Evolutionary conservation across 768 basidiomycete genomes (phyloP), one percentile per base, ranked within the genome.

Genomic region (Phlebiopsis gigantea): DNA sequence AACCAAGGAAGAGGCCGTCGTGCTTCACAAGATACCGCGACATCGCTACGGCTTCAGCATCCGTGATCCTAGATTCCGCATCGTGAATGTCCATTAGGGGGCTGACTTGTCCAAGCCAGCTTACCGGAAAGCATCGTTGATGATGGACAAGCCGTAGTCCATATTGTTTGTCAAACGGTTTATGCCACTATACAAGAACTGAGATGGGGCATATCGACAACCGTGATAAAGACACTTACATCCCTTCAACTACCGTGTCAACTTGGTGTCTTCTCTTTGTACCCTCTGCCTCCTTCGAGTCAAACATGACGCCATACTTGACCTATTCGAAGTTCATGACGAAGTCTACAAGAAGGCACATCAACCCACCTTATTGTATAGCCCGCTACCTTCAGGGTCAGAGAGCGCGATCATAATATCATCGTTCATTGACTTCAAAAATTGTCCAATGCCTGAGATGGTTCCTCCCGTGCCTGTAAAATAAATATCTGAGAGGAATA

Each of bases 31-130:
- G 80, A 68, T 93, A 93, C 9, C 95, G 85, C 1, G 94, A 89
- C 96, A 98, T 98, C 7, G 89, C 84, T 46, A 98, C 92, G 0
- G 96, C 96, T 71, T 99, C 96, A 1, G 80, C 85, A 62, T 98
- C 97, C 1, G 90, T 87, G 68, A 98, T 84, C 57, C 95, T 95
- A 67, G 9, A n/a, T 7, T 29, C 31, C 46, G 50, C 12, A 34
- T 39, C 19, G 39, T 48, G 39, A 22, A 39, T 21, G 14, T 28
- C 19, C 10, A 6, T 10, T 25, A 10, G 5, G n/a, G 21, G 28
- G 31, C 10, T 7, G 29, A 12, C 4, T 34, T 49, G 21, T 2
- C 21, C 12, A 5, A 6, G 21, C 26, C n/a, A n/a, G 60, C 67
- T 19, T 61, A 88, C 92, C 91, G 81, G 69, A 93, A 90, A 0